Evolutionary conservation across 192 early-diverging fungal genomes (phyloP).

Genomic region (Podila clonocystis): DNA sequence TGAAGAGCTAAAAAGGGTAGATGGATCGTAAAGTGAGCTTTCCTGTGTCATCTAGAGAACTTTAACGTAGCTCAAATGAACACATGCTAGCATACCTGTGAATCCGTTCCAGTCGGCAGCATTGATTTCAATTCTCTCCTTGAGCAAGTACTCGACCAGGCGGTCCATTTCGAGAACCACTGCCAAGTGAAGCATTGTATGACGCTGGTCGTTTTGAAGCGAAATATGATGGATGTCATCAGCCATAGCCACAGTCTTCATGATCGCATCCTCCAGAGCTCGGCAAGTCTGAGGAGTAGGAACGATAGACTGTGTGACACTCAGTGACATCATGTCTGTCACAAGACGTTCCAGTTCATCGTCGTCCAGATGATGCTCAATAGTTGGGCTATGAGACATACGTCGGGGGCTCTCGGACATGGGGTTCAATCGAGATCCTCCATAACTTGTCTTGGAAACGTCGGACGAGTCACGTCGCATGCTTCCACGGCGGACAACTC

Average conservation of each 20-base stretch:
- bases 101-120: conserved; percentile 47
- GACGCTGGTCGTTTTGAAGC: conserved; percentile 45
- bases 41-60: not conserved
- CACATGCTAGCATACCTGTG: conserved; percentile 20
- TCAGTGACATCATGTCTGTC: conserved; percentile 45
- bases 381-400: conserved; percentile 24
- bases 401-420: conserved; percentile 25
- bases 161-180: conserved; percentile 38
- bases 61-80: too few species aligned
- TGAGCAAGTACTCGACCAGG: conserved; percentile 36
- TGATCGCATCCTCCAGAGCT: conserved; percentile 24
- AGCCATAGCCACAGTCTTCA: conserved; percentile 15
- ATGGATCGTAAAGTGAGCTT: not conserved
- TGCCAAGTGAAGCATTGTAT: conserved; percentile 43
- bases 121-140: conserved; percentile 44
- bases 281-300: conserved; percentile 20
- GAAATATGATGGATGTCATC: conserved; percentile 47
- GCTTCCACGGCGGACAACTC: conserved; percentile 41
- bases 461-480: conserved; percentile 49
- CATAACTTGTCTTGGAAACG: not conserved
- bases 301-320: conserved; percentile 31
- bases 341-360: conserved; percentile 42
- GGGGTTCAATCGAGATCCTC: conserved; percentile 27
- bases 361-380: conserved; percentile 21
- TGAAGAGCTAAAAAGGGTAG: conserved; percentile 24